Conservation (phyloP, 805 yeast genomes). For the Grigorovia humatica region DNA sequence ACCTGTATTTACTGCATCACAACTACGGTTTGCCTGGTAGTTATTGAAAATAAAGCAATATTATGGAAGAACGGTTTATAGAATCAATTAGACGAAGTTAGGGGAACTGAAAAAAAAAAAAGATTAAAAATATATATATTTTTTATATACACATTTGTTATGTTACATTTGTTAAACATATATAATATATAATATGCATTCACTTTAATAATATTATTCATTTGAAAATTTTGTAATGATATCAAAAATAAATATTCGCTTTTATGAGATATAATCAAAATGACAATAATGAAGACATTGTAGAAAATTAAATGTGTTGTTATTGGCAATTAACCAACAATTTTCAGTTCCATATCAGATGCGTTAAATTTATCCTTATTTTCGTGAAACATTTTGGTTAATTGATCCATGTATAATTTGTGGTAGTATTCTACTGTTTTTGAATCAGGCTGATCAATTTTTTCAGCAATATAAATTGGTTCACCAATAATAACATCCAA, state of each 20-base stretch:
- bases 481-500: constrained; percentile 66
- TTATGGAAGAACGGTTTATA: no score
- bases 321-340: constrained; percentile 14
- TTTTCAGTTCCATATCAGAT: constrained; percentile 16
- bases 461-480: constrained; percentile 50
- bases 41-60: no score
- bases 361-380: constrained; percentile 45
- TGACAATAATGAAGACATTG: no score
- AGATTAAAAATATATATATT: no score
- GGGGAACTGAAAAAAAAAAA: no score
- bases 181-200: neutral
- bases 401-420: constrained; percentile 51
- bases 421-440: constrained; percentile 63
- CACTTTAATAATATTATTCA: neutral
- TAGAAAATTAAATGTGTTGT: neutral
- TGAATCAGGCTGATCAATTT: constrained; percentile 33
- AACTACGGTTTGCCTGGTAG: constrained; percentile 90
- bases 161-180: neutral
- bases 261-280: no score
- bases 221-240: neutral
- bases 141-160: neutral
- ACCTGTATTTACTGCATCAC: constrained; percentile 89
- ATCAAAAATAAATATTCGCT: no score
- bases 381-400: constrained; percentile 53
- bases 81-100: no score